phyloP scores from a whole-genome alignment of 805 yeast genomes.

The Starmerella roubikii region DNA sequence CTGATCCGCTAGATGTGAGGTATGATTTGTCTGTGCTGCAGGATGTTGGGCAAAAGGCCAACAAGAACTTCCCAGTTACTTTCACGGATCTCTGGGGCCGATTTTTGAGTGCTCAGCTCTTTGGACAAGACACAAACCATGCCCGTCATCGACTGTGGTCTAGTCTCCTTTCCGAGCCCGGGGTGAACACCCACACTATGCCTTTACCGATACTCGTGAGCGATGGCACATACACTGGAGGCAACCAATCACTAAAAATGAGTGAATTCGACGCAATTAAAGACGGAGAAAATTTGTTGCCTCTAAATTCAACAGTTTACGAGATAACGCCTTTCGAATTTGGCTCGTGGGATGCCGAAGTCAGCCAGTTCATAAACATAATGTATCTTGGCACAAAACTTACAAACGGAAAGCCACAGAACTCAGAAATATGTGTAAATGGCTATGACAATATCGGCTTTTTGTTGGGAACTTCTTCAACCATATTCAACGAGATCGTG shows the following conservation, averaged over 20 bases:
- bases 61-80: constrained; percentile 56
- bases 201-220: constrained; percentile 58
- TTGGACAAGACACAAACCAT: constrained; percentile 55
- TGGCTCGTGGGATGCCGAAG: constrained; percentile 79
- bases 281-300: not conserved
- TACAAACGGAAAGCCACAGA: constrained; percentile 41
- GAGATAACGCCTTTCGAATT: constrained; percentile 48
- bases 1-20: constrained; percentile 38
- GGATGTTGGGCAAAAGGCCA: constrained; percentile 39
- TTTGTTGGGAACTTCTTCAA: constrained; percentile 69
- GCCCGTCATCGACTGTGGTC: constrained; percentile 30
- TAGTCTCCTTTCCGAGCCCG: constrained; percentile 46
- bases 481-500: constrained; percentile 58
- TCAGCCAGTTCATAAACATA: constrained; percentile 49
- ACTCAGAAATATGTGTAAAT: constrained; percentile 39
- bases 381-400: constrained; percentile 59
- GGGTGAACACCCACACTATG: constrained; percentile 43
- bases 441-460: constrained; percentile 77
- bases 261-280: not conserved
- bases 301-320: constrained; percentile 46
- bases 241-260: not conserved
- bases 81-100: constrained; percentile 77
- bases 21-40: constrained; percentile 29
- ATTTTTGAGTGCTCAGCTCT: constrained; percentile 57
- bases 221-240: constrained; percentile 29